Base-by-base conservation (phyloP, 1,284 basidiomycete species). In the Phlebopus sp. region DNA sequence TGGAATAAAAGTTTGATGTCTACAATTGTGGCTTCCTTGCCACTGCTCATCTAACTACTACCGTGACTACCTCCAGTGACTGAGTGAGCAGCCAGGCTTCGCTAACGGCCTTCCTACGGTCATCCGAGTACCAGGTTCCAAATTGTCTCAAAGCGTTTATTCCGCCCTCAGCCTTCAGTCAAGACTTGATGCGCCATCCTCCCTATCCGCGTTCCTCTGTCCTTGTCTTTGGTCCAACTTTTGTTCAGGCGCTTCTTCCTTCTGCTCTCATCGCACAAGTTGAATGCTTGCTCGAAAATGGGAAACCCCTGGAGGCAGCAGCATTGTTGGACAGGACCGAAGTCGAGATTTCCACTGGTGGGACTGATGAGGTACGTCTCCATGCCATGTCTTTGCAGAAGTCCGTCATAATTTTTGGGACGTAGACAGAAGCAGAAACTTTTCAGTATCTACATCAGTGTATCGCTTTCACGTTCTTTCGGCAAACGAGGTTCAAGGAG, bases 361-460 rank as follows among this genome's bases (percentile, higher is more conserved):
- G 43, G 13, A 35, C 35, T 40, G 48, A 47, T 17, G 55, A 51
- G 21, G 59, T 59, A 19, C 34, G 52, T 50, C 18, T 45, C n/a
- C 40, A 13, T 5, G 5, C 42, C 18, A 14, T 6, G 18, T 45
- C 11, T 18, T 43, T 29, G 27, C 19, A 4, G 7, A 38, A 4
- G 27, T 15, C 10, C 25, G 11, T 15, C 8, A 9, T 8, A 36
- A n/a, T 59, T 11, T 38, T 60, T 23, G 11, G 19, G 21, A 37
- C 29, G 36, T 38, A 8, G 7, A 17, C 25, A 13, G 55, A 85
- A 81, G 70, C 73, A 47, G 82, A 87, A 39, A 84, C 86, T 57
- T 64, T 90, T 35, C 73, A 73, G 54, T 92, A 91, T 60, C 76
- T 90, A 32, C 87, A 87, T 60, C 86, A 90, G 60, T 78, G 81